Percentiles rank a stretch among this genome's conserved stretches.
These are phyloP conservation scores for Trichocomaceae sp. DNA, from an alignment of 2,329 filamentous ascomycete species.

Conservation along the genomic window DNA sequence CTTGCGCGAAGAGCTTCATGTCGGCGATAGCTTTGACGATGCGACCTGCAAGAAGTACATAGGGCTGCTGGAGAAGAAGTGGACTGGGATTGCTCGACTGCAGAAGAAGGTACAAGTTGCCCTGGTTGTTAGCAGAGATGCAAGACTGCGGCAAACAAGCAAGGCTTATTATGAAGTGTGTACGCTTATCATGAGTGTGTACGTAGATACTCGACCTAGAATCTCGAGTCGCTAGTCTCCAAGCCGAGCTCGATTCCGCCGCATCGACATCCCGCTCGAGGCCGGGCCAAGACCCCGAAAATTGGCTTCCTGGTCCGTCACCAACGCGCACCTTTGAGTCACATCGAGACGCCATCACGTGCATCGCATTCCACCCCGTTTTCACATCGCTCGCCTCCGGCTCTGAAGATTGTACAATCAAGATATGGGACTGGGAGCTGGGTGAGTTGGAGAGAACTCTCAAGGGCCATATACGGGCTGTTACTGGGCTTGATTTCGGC, in stretches of 20 bases:
- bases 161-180: no score
- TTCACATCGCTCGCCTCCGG: constrained; percentile 86
- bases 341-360: constrained; percentile 78
- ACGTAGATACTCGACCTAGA: constrained; percentile 86
- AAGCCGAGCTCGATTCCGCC: constrained; percentile 75
- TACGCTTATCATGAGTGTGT: background rate
- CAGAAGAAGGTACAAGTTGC: constrained; percentile 74
- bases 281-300: constrained; percentile 73
- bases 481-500: constrained; percentile 83
- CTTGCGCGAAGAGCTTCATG: constrained; percentile 69
- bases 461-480: constrained; percentile 84
- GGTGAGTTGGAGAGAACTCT: constrained; percentile 84
- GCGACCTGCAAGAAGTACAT: constrained; percentile 92
- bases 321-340: constrained; percentile 76
- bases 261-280: constrained; percentile 70
- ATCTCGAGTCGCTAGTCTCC: constrained; percentile 62
- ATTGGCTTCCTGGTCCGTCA: constrained; percentile 76
- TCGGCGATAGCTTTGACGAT: constrained; percentile 63
- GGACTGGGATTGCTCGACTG: constrained; percentile 87
- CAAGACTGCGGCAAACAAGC: no score
- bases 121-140: constrained; percentile 10
- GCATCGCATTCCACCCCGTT: constrained; percentile 84
- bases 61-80: constrained; percentile 91
- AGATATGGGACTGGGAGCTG: constrained; percentile 95
- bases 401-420: constrained; percentile 88